Evolutionary conservation across 345 rosid genomes (phyloP).

Genomic region (Eucalyptus dawsonii): DNA sequence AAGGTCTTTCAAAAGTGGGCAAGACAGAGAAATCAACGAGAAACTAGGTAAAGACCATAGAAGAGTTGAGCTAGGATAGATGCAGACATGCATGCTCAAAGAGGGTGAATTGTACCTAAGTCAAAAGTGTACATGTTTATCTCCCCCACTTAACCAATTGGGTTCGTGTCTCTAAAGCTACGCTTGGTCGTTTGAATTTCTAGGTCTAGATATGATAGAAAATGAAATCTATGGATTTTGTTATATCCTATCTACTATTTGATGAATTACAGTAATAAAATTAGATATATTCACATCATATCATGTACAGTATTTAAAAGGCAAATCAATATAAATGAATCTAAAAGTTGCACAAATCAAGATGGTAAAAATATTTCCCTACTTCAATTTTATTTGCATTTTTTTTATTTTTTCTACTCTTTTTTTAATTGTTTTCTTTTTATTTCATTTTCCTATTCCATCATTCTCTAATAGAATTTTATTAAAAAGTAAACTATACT

Average conservation of each 20-base stretch:
- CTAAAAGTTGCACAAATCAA: no score
- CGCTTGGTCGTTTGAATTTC: fast-evolving
- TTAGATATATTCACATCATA: no score
- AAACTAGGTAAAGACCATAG: background rate
- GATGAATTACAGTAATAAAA: fast-evolving
- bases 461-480: no score
- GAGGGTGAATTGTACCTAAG: background rate
- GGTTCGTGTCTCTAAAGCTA: background rate
- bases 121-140: background rate
- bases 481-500: no score
- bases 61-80: background rate
- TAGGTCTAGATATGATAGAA: no score
- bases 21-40: background rate
- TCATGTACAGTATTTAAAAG: fast-evolving
- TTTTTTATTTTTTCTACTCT: no score
- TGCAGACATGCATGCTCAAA: background rate
- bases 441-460: no score
- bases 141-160: background rate
- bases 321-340: fast-evolving
- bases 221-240: fast-evolving
- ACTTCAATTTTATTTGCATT: no score
- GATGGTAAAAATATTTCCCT: no score
- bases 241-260: no score
- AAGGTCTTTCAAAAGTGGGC: no score
- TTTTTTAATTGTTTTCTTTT: no score